Conservation (phyloP, 1,284 basidiomycete genomes). For the Cryptococcus sp. region DNA sequence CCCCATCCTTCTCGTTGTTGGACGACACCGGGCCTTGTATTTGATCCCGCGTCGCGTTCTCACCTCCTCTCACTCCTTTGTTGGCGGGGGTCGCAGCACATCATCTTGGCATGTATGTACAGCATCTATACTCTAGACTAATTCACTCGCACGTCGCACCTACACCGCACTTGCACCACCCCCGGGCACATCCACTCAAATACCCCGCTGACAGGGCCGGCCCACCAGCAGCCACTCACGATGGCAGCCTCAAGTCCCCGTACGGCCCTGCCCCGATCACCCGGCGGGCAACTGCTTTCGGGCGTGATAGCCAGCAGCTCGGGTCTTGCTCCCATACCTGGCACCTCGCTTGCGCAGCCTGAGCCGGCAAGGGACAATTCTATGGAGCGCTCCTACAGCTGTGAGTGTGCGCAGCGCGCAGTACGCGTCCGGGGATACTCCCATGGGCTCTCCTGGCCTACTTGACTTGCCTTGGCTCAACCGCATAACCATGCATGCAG, state of each 20-base stretch:
- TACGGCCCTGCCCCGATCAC: constrained; percentile 13
- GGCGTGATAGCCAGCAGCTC: background rate
- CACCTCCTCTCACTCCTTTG: background rate
- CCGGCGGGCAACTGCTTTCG: constrained; percentile 15
- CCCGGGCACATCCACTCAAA: no score
- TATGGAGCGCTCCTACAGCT: no score
- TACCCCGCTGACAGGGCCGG: no score
- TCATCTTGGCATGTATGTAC: no score
- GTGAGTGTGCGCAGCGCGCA: no score
- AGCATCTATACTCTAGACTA: no score
- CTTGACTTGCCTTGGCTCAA: constrained; percentile 4
- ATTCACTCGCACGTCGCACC: no score
- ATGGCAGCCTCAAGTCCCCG: constrained; percentile 1
- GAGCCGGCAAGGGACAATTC: background rate
- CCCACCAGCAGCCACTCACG: background rate
- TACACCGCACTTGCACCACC: no score
- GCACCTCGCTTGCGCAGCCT: background rate
- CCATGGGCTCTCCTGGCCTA: constrained; percentile 6
- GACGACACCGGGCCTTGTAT: background rate
- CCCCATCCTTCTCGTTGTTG: background rate
- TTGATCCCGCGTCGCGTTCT: background rate
- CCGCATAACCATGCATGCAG: no score
- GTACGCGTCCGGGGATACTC: constrained; percentile 2
- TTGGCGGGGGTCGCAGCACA: no score
- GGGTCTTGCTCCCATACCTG: no score